Evolutionary conservation across 2,329 filamentous ascomycete genomes (phyloP), one percentile per base, ranked within the genome.

Genomic region (Penicillium sp.): DNA sequence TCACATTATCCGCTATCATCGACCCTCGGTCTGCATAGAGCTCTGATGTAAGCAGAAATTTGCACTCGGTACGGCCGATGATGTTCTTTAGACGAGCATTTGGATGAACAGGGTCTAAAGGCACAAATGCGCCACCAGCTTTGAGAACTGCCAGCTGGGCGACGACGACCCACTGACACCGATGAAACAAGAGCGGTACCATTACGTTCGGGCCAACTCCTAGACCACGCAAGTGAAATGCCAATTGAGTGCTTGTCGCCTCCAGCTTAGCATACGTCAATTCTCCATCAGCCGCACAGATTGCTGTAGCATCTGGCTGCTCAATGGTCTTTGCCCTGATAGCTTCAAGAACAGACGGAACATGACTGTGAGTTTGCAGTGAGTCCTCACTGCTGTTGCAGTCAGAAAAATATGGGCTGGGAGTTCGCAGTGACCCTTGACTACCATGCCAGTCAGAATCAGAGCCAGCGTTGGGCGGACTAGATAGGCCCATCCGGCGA

Each of bases 271-370:
- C 22, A 16, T 52, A 52, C 8, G 43, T 39, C 16, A 52, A 10
- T 21, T 13, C 42, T 22, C 49, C 49, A 32, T 52, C 49, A 34
- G 22, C 16, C 13, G 49, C 32, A 21, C 44, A 29, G 38, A 47
- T 34, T 22, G 43, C 49, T 29, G 36, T 16, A 40, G 45, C 27
- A 42, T 52, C 22, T 16, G 49, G 40, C 16, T 40, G 49, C 18
- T 34, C 7, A 24, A 22, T 39, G 16, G 49, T 42, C 32, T 49
- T 39, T 40, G 24, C 34, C n/a, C 11, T 5, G 16, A 48, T 48
- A 2, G 38, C 34, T 13, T 78, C 62, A 14, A 42, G 16, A 11
- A 42, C 13, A 42, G 39, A 42, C 24, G 24, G 24, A 24, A 24
- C 24, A 24, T 24, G 24, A 24, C 24, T 24, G 24, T 24, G 24